Conservation (phyloP, 1,284 basidiomycete genomes). For the Trichosporon asahii region DNA sequence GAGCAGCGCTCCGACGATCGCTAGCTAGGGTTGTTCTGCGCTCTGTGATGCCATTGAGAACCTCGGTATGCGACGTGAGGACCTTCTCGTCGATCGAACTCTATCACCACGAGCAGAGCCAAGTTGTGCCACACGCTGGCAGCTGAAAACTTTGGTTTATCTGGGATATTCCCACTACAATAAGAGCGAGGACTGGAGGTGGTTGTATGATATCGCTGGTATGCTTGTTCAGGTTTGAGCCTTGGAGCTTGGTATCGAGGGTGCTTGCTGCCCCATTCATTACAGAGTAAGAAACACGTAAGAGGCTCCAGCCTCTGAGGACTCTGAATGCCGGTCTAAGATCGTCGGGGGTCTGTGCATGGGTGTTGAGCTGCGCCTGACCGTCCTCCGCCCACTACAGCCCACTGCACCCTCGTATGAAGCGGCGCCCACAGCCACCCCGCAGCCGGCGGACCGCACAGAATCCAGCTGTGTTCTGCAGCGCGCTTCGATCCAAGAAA, state of each 20-base stretch:
- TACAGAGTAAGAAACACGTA: not conserved
- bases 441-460: not conserved
- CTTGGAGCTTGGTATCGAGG: not conserved
- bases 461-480: not conserved
- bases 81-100: not conserved
- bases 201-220: not conserved
- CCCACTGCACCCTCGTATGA: not conserved
- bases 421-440: not conserved
- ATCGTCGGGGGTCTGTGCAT: not conserved
- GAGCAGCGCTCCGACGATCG: not conserved
- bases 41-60: not conserved
- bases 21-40: not conserved
- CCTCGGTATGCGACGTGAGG: not conserved
- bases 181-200: not conserved
- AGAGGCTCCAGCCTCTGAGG: not conserved
- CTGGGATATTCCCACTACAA: not conserved
- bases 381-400: not conserved
- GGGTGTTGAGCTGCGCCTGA: not conserved
- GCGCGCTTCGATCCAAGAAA: not conserved
- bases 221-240: not conserved
- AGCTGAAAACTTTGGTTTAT: not conserved
- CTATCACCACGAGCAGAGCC: not conserved
- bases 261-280: not conserved
- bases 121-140: not conserved
- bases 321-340: not conserved